Base-by-base conservation (phyloP, 495 filamentous ascomycete genomes). In the Filosporella fistucella region DNA sequence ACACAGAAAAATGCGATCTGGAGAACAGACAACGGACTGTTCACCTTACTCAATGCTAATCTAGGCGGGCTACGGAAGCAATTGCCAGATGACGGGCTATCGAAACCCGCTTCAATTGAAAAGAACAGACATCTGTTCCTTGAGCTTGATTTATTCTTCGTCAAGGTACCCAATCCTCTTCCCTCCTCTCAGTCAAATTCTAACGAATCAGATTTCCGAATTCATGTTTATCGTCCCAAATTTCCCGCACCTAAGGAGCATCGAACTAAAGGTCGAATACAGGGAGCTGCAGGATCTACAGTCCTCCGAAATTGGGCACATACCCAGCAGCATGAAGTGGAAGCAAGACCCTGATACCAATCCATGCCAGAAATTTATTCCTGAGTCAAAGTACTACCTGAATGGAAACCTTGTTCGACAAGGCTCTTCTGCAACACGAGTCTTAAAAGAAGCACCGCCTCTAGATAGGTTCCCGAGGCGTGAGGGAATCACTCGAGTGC, bases 151-250 rank as follows among this genome's bases (percentile, higher is more conserved):
- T 70, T 89, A 61, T 91, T 91, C 63, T 89, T 88, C 72, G 76
- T 91, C 56, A 85, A 81, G 70, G 83, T 87, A 70, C 51, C 64
- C 51, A 26, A 20, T 36, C 13, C 7, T 14, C 18, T 22, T 36
- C 47, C 0, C 4, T 42, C 18, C n/a, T 26, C 4, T 1, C 13
- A 35, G 12, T n/a, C 12, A 35, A 14, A 35, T n/a, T 17, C 18
- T 14, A 35, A 13, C 4, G 4, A 35, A 4, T 14, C 48, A 85
- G 80, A 75, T 85, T 40, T 82, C 82, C 42, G 86, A 89, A 60
- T 86, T 89, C 62, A 77, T 85, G 71, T 79, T 76, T 56, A 76
- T 85, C 28, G 75, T 87, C 24, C 82, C 84, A 13, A 80, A 80
- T 51, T 75, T 86, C 45, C 77, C 78, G 36, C 86, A 89, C 61